Percentiles rank a stretch among this genome's conserved stretches.
These are phyloP conservation scores for Torulaspora delbrueckii DNA, from an alignment of 805 yeast genomes.

Conservation along the genomic window DNA sequence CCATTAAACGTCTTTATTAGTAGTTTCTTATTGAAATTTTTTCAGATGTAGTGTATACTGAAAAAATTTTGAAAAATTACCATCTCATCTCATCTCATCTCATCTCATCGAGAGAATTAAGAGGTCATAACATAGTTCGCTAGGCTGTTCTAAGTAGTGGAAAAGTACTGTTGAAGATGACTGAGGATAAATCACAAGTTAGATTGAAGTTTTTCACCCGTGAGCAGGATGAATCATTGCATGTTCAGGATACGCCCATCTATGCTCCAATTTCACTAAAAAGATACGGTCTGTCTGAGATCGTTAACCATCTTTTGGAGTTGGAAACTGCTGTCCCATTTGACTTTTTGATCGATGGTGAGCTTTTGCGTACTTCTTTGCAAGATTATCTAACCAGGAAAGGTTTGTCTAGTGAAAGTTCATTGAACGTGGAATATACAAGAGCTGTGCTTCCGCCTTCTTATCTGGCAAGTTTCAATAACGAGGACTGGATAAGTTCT, in stretches of 20 bases:
- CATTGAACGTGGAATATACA: constrained; percentile 79
- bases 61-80: background rate
- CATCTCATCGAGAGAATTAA: constrained; percentile 14
- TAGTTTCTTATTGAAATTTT: background rate
- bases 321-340: constrained; percentile 71
- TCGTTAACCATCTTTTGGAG: constrained; percentile 80
- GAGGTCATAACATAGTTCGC: background rate
- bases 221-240: constrained; percentile 69
- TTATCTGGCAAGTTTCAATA: constrained; percentile 76
- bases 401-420: constrained; percentile 79
- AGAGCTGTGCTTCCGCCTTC: constrained; percentile 94
- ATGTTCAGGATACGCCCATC: constrained; percentile 74
- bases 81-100: constrained; percentile 19
- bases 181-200: constrained; percentile 54
- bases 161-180: constrained; percentile 6
- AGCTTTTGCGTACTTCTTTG: constrained; percentile 68
- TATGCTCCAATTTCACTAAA: constrained; percentile 82
- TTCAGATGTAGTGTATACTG: background rate
- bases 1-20: background rate
- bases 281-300: constrained; percentile 89
- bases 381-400: constrained; percentile 71
- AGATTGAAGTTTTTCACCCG: constrained; percentile 81
- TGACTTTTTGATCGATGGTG: constrained; percentile 86
- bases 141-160: background rate
- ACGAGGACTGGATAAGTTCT: constrained; percentile 94